A percentile compares a stretch with the other conserved stretches of the same genome.
phyloP scores from a whole-genome alignment of 345 rosid species.

The Eucalyptus urophylla region DNA sequence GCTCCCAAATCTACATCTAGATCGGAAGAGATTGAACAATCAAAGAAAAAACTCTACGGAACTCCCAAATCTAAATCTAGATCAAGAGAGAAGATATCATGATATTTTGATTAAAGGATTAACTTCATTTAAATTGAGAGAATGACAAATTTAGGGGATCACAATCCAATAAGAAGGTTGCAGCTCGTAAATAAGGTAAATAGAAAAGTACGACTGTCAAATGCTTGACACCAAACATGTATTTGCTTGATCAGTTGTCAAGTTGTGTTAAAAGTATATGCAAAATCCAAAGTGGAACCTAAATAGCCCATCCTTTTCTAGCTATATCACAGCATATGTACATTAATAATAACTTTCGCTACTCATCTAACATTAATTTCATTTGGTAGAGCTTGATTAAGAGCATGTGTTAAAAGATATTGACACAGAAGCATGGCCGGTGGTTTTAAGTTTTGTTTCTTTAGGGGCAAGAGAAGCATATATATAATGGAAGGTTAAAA shows the following conservation, averaged over 20 bases:
- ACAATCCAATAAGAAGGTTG: background rate
- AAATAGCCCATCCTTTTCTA: background rate
- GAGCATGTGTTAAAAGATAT: background rate
- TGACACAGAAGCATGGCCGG: background rate
- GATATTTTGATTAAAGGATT: background rate
- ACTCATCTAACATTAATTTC: background rate
- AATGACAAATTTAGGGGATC: no score
- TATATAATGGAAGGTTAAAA: background rate
- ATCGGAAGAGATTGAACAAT: background rate
- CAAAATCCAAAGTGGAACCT: background rate
- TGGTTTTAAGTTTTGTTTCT: background rate
- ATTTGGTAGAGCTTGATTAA: background rate
- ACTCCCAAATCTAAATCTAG: background rate
- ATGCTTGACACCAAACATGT: background rate
- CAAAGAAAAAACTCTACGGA: background rate
- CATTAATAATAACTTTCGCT: background rate
- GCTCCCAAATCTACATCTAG: background rate
- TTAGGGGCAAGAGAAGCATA: background rate
- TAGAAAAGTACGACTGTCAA: background rate
- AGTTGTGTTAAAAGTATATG: background rate
- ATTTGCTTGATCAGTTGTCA: background rate
- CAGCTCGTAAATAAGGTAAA: background rate
- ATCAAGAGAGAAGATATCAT: background rate
- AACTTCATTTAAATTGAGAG: no score
- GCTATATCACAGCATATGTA: background rate